These are phyloP conservation scores for Coprinellus micaceus DNA, from an alignment of 768 basidiomycete species.

Conservation along the genomic window DNA sequence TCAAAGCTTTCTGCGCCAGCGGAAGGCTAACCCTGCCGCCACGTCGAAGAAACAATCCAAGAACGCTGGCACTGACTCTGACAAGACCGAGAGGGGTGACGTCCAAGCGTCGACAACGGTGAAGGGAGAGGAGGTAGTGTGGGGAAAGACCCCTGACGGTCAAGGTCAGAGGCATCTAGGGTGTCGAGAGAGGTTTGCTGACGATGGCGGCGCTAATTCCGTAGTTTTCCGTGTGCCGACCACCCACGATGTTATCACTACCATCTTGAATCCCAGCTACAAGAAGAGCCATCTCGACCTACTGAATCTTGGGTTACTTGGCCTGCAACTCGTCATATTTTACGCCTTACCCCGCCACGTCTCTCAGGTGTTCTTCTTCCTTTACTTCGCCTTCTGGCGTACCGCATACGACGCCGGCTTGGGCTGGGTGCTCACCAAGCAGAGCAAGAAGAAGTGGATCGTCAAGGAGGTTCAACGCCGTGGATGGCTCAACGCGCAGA, in stretches of 20 bases:
- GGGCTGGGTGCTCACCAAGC: constrained; percentile 90
- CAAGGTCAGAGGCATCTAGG: constrained; percentile 50
- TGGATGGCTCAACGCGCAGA: constrained; percentile 84
- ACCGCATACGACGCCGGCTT: constrained; percentile 89
- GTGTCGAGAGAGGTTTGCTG: neutral
- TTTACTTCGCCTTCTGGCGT: constrained; percentile 94
- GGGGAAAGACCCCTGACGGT: constrained; percentile 83
- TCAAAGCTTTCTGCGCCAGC: constrained; percentile 28
- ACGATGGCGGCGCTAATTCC: constrained; percentile 9
- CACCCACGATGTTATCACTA: constrained; percentile 85
- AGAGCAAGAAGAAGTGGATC: constrained; percentile 95
- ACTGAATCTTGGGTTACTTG: constrained; percentile 76
- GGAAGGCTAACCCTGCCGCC: constrained; percentile 16
- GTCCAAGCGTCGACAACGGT: constrained; percentile 12
- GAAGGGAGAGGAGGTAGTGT: constrained; percentile 59
- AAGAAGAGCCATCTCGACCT: constrained; percentile 89
- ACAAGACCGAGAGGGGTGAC: constrained; percentile 10
- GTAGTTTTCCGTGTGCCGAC: constrained; percentile 91
- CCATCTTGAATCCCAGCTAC: constrained; percentile 76
- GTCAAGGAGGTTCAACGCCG: constrained; percentile 71
- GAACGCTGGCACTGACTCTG: constrained; percentile 8
- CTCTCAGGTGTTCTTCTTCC: constrained; percentile 68
- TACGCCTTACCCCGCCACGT: constrained; percentile 52
- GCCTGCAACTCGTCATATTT: constrained; percentile 74
- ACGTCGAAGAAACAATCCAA: neutral